These are phyloP conservation scores for Protomyces lactucae-debilis DNA, from an alignment of 1,139 yeast genomes.

Conservation along the genomic window DNA sequence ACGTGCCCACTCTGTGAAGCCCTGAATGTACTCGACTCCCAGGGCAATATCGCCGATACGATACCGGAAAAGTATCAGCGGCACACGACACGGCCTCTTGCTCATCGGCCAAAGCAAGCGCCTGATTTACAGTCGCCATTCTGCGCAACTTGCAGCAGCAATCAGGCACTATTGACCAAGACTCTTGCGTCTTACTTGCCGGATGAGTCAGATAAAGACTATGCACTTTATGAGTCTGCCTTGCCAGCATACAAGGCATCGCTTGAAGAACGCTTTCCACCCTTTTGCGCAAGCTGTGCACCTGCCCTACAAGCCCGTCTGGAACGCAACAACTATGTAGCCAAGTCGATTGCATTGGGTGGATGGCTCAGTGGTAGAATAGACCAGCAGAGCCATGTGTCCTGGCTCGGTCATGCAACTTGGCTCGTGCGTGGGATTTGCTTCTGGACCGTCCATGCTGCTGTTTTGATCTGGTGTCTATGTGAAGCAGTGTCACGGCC, in stretches of 20 bases:
- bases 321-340: conserved; percentile 31
- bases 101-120: not conserved
- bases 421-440: conserved; percentile 30
- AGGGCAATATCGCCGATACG: conserved; percentile 27
- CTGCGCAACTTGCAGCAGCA: conserved; percentile 31
- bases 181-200: conserved; percentile 33
- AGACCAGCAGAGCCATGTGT: not conserved
- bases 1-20: conserved; percentile 31
- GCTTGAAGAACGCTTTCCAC: conserved; percentile 32
- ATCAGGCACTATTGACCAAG: conserved; percentile 31
- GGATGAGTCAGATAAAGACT: conserved; percentile 23
- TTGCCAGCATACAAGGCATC: conserved; percentile 30
- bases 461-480: conserved; percentile 19
- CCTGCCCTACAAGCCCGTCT: conserved; percentile 29
- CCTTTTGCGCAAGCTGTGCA: conserved; percentile 30
- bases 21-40: conserved; percentile 28
- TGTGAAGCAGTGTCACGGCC: conserved; percentile 5
- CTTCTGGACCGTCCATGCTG: conserved; percentile 28
- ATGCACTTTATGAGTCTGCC: conserved; percentile 22
- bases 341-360: conserved; percentile 32
- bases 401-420: not conserved
- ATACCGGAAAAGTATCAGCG: conserved; percentile 15
- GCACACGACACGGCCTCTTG: not conserved
- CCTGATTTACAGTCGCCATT: conserved; percentile 30
- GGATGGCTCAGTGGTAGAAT: conserved; percentile 28